Conservation (phyloP, 1,139 yeast species). For the Pichia sp. region DNA sequence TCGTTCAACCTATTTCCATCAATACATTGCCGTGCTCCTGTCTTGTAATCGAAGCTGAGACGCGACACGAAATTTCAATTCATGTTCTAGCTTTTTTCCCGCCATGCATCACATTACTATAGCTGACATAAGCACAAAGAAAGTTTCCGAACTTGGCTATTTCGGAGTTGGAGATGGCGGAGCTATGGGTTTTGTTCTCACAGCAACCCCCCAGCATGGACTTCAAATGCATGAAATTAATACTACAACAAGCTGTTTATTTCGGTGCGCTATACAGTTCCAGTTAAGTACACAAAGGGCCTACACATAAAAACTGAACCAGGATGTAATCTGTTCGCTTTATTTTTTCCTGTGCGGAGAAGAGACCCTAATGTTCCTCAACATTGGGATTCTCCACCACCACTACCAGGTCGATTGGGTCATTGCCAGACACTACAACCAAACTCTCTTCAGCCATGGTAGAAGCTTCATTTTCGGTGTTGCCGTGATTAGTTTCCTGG, state of each 20-base stretch:
- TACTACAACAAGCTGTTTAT: neutral
- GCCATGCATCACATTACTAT: neutral
- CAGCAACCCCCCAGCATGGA: no score
- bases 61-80: constrained; percentile 6
- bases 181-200: no score
- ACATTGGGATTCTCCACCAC: constrained; percentile 15
- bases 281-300: neutral
- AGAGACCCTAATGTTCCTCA: constrained; percentile 2
- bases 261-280: neutral
- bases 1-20: no score
- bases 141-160: no score
- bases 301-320: neutral
- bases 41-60: neutral
- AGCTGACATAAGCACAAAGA: no score
- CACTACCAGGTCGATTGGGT: constrained; percentile 13
- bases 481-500: neutral
- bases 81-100: neutral
- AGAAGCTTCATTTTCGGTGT: neutral
- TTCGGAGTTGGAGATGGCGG: no score
- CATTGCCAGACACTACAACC: constrained; percentile 11
- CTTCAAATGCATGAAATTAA: no score
- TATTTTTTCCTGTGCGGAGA: neutral
- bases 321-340: neutral
- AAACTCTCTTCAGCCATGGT: constrained; percentile 11
- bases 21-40: neutral